Evolutionary conservation across 805 yeast species (phyloP), one percentile per base, ranked within the genome.

Genomic region (Pichia pseudocactophila): DNA sequence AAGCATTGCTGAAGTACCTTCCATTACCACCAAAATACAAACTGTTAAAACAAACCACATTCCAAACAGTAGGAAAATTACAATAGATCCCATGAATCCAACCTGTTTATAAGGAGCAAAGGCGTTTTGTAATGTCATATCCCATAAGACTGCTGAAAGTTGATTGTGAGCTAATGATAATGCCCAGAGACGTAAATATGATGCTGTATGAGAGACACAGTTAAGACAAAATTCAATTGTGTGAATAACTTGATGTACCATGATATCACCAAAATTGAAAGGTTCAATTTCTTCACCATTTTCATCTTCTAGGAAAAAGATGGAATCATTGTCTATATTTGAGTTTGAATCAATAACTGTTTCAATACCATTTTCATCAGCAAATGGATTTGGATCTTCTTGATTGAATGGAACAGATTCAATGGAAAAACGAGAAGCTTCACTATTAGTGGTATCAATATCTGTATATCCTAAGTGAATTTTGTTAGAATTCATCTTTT

Each of bases 1-100:
- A 54, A 82, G 66, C 89, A 82, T 82, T 17, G 88, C 88, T n/a
- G 86, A 79, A 0, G 88, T 82, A 43, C 89, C 89, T 63, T 82
- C 89, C 89, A 82, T 82, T 38, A 79, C 67, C 37, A 82, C 88
- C 56, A 82, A 65, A 34, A 82, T 78, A 51, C 77, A 71, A 31
- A 78, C 80, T 0, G 88, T 80, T 51, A 82, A 66, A 7, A 73
- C 71, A 59, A 82, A 81, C 89, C 89, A 82, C 76, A 81, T 73
- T 26, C 78, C 83, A 63, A 81, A 82, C 42, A 82, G 61, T 22
- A 74, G 58, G 16, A 80, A 77, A 2, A 79, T 73, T 72, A 72
- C 71, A 32, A 75, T 44, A 7, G 77, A 73, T 8, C 86, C 86
- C 16, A 59, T 50, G 22, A 66, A 48, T 0, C 85, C 85, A 6